Percentiles rank a stretch among this genome's conserved stretches.
Conservation (phyloP, 2,329 filamentous ascomycete genomes). For the Hymenoscyphus infarciens region DNA sequence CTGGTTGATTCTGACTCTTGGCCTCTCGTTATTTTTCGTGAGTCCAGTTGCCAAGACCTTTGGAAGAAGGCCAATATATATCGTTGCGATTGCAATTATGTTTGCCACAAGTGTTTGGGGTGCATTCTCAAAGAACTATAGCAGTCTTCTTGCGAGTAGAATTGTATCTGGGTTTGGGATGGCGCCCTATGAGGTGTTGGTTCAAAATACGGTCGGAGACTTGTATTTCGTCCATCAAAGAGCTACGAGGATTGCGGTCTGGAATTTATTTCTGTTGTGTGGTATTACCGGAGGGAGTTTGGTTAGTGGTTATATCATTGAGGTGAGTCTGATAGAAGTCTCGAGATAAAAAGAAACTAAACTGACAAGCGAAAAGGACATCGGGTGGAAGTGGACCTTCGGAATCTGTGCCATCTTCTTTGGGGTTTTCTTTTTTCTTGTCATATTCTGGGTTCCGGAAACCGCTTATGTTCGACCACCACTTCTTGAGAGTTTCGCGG, state of each 20-base stretch:
- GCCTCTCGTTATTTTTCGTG: conserved; percentile 46
- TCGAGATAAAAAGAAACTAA: not conserved
- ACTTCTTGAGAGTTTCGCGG: conserved; percentile 11
- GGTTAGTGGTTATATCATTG: conserved; percentile 40
- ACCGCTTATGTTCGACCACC: conserved; percentile 33
- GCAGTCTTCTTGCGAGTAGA: conserved; percentile 44
- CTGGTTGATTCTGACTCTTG: conserved; percentile 47
- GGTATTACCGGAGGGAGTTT: conserved; percentile 39
- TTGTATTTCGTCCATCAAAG: conserved; percentile 45
- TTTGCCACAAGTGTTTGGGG: conserved; percentile 48
- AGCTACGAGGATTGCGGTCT: conserved; percentile 38
- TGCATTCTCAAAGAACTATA: conserved; percentile 41
- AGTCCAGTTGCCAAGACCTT: conserved; percentile 50
- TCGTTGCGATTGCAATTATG: conserved; percentile 45
- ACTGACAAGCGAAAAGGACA: conserved; percentile 27
- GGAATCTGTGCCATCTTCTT: conserved; percentile 38
- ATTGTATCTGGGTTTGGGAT: conserved; percentile 47
- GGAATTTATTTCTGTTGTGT: conserved; percentile 40
- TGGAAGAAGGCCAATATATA: conserved; percentile 48
- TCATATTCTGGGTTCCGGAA: conserved; percentile 26
- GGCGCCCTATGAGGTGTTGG: conserved; percentile 49
- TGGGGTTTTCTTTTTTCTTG: conserved; percentile 21
- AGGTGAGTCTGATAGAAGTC: conserved; percentile 10
- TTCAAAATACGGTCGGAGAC: conserved; percentile 48
- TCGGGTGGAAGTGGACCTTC: conserved; percentile 41